Evolutionary conservation across 345 rosid genomes (phyloP).

Genomic region (Camelina hispida): DNA sequence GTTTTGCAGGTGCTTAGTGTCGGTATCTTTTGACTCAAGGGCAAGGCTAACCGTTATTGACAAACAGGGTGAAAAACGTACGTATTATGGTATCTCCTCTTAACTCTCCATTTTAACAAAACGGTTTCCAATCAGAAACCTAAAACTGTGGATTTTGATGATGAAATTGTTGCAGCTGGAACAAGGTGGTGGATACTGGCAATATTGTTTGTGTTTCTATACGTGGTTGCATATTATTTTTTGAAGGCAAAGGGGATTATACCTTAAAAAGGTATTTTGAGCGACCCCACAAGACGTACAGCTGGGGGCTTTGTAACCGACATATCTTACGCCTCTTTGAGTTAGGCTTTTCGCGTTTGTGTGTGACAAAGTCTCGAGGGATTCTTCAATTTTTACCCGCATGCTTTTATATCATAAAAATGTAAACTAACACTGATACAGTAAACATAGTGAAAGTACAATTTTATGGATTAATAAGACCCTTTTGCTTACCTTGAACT

Average conservation of each 20-base stretch:
- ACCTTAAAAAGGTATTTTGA: neutral
- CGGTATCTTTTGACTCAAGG: conserved; percentile 91
- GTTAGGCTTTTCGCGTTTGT: neutral
- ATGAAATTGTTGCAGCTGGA: conserved; percentile 43
- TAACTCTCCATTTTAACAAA: neutral
- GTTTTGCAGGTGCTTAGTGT: conserved; percentile 69
- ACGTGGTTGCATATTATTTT: conserved; percentile 38
- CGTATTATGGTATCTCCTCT: neutral
- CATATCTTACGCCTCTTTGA: neutral
- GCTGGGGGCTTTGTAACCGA: conserved; percentile 4
- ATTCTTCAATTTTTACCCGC: conserved; percentile 2
- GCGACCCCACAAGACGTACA: neutral
- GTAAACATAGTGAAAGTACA: neutral
- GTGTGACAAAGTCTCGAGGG: neutral
- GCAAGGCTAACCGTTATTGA: conserved; percentile 72
- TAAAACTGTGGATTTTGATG: conserved; percentile 9
- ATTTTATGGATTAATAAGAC: conserved; percentile 2
- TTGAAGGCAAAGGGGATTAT: conserved; percentile 33
- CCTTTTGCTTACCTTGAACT: neutral
- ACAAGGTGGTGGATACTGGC: conserved; percentile 10
- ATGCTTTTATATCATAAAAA: conserved; percentile 9
- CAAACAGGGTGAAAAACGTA: conserved; percentile 27
- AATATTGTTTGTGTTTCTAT: conserved; percentile 29
- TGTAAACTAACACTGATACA: conserved; percentile 26
- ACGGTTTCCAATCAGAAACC: neutral